A percentile compares a stretch with the other conserved stretches of the same genome.
These are phyloP conservation scores for Penicillium paxilli DNA, from an alignment of 495 filamentous ascomycete genomes.

Conservation along the genomic window DNA sequence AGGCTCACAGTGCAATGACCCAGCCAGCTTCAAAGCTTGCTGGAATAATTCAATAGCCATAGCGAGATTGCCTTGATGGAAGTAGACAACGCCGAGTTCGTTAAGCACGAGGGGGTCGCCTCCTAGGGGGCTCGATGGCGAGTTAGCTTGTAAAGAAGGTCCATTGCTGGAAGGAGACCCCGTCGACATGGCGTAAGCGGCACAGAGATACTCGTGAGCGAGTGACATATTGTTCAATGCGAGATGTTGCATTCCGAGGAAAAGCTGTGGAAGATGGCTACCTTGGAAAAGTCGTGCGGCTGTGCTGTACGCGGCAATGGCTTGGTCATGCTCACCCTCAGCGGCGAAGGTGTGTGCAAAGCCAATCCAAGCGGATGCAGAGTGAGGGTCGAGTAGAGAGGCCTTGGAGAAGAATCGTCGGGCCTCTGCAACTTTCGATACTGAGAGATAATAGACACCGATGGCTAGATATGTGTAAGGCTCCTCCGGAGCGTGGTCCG, in stretches of 20 bases:
- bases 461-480: slow-evolving; percentile 91
- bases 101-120: slow-evolving; percentile 88
- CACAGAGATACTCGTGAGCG: slow-evolving; percentile 92
- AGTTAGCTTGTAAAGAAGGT: slow-evolving; percentile 23
- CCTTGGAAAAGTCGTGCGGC: slow-evolving; percentile 95
- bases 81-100: slow-evolving; percentile 91
- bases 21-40: slow-evolving; percentile 71
- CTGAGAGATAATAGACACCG: slow-evolving; percentile 91
- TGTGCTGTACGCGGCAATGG: slow-evolving; percentile 96
- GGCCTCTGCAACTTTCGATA: slow-evolving; percentile 86
- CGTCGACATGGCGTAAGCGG: slow-evolving; percentile 73
- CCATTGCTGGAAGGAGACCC: slow-evolving; percentile 46
- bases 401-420: slow-evolving; percentile 96
- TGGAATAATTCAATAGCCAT: slow-evolving; percentile 72
- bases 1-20: slow-evolving; percentile 76
- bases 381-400: slow-evolving; percentile 95
- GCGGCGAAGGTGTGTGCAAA: slow-evolving; percentile 99
- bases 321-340: slow-evolving; percentile 99
- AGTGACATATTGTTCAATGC: slow-evolving; percentile 92
- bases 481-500: slow-evolving; percentile 88
- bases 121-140: slow-evolving; percentile 53
- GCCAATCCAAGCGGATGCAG: slow-evolving; percentile 97
- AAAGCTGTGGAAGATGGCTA: slow-evolving; percentile 93
- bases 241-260: slow-evolving; percentile 97
- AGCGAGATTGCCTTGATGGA: slow-evolving; percentile 80